Evolutionary conservation across 768 basidiomycete genomes (phyloP), one percentile per base, ranked within the genome.

Genomic region (Agrocybe chaxingu): DNA sequence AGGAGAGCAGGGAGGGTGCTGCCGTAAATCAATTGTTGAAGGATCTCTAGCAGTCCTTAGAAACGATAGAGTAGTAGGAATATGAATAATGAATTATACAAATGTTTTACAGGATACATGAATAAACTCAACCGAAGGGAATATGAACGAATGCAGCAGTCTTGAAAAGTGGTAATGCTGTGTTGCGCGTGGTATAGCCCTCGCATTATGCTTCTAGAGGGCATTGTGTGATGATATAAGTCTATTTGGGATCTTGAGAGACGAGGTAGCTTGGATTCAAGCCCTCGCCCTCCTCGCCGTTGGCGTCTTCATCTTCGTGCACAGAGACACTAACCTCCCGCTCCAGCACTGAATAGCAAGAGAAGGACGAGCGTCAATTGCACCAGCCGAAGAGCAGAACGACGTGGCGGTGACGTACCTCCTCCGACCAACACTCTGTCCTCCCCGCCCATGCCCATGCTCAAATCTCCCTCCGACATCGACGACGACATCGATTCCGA

Each of bases 1-100:
- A 76, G 57, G 72, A 70, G 12, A 66, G 54, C 4, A 73, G 71
- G 52, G 81, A 84, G 55, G 67, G 66, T 19, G 58, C 52, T 7
- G 41, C 57, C 1, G 66, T 81, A 3, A 66, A 71, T 5, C 71
- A 72, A 12, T 53, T 79, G 10, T 63, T 82, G 16, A 55, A 49
- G n/a, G 56, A 47, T 45, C 39, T 66, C 40, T 67, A 51, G 56
- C 52, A 47, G 41, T 44, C 31, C 55, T 57, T 48, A 45, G 29
- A 35, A 12, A 38, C 5, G 29, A 16, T 32, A 55, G 35, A 24
- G 35, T 37, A 45, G 13, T 37, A 46, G 24, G 30, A 39, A 51
- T 50, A 54, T 41, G 12, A 42, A 48, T 50, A 55, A 35, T 48
- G 31, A 45, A 52, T 47, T 54, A 39, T 58, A 58, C 57, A 58